Percentiles rank a stretch among this genome's conserved stretches.
phyloP scores from a whole-genome alignment of 202 grass and related monocot species.

The Setaria italica region DNA sequence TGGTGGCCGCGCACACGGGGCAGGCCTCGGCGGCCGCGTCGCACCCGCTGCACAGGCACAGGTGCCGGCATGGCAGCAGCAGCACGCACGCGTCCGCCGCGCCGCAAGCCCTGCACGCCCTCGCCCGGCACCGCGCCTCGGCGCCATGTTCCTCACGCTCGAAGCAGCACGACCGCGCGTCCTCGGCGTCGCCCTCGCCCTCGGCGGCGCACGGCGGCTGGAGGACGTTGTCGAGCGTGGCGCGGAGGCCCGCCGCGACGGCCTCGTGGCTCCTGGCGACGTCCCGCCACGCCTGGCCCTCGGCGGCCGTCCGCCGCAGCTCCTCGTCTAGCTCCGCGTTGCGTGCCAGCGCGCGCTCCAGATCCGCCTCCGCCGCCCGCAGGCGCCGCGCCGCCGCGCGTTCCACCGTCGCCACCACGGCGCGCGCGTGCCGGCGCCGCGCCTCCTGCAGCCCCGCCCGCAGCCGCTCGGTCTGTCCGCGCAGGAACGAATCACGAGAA shows the following conservation, averaged over 20 bases:
- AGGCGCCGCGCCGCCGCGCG: slow-evolving; percentile 44
- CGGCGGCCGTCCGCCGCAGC: slow-evolving; percentile 44
- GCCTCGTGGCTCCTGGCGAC: slow-evolving; percentile 55
- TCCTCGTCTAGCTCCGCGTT: slow-evolving; percentile 58
- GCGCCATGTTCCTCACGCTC: neutral
- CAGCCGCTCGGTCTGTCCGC: slow-evolving; percentile 54
- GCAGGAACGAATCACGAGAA: neutral
- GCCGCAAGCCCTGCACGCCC: slow-evolving; percentile 51
- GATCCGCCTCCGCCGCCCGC: slow-evolving; percentile 48
- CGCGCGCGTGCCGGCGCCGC: slow-evolving; percentile 43
- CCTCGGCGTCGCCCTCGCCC: slow-evolving; percentile 43
- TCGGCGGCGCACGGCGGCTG: slow-evolving; percentile 14
- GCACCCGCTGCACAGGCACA: slow-evolving; percentile 66
- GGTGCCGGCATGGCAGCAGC: slow-evolving; percentile 72
- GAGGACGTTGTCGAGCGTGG: slow-evolving; percentile 60
- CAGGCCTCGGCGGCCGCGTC: slow-evolving; percentile 40
- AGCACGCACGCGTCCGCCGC: slow-evolving; percentile 55
- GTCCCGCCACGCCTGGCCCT: slow-evolving; percentile 64
- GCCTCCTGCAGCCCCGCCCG: slow-evolving; percentile 56
- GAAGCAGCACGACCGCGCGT: slow-evolving; percentile 65
- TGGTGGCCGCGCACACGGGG: slow-evolving; percentile 56
- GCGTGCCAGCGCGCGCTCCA: slow-evolving; percentile 47
- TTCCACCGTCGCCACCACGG: slow-evolving; percentile 41
- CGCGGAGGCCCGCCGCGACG: slow-evolving; percentile 47
- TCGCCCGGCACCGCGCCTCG: neutral